Evolutionary conservation across 495 filamentous ascomycete genomes (phyloP), one percentile per base, ranked within the genome.

Genomic region (Xylaria castorea): DNA sequence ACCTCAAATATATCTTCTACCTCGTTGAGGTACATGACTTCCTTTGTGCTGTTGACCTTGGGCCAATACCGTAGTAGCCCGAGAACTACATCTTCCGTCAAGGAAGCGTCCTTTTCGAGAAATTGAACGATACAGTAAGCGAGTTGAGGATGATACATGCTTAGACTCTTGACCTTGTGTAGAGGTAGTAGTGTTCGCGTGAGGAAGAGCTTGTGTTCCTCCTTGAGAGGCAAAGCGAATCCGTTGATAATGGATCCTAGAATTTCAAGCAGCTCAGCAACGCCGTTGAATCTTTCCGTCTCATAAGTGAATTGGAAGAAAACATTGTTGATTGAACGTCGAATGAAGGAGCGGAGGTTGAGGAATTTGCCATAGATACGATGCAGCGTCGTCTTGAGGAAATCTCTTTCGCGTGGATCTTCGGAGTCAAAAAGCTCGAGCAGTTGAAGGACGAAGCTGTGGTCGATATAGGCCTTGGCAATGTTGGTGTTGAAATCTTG

Each of bases 401-500:
- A 99, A 83, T 99, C 96, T 63, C 96, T 90, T 83, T 99, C 96
- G 61, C 96, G 88, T 11, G 96, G 96, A 79, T 99, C 96, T 85
- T 99, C 96, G 1, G 96, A 99, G 82, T 99, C 96, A 79, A 99
- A 99, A 27, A 99, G 85, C 81, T 99, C 96, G n/a, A 99, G 89
- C 71, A 99, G 86, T 88, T 97, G 94, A 32, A 98, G 89, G 16
- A 99, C 96, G 78, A 99, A 99, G 79, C 92, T 91, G 80, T 99
- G 96, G 75, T 99, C 96, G 75, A 99, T 99, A 81, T 96, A 97
- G 38, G 93, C 91, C 81, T 99, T 99, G n/a, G 97, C 96, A 75
- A 97, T 97, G 81, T 99, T 99, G 44, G 96, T 99, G 83, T 99
- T 99, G 90, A 99, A 99, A 79, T 99, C 96, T 81, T 98, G 97